Conservation (phyloP, 257 asterid species). For the Plantago elongata region DNA sequence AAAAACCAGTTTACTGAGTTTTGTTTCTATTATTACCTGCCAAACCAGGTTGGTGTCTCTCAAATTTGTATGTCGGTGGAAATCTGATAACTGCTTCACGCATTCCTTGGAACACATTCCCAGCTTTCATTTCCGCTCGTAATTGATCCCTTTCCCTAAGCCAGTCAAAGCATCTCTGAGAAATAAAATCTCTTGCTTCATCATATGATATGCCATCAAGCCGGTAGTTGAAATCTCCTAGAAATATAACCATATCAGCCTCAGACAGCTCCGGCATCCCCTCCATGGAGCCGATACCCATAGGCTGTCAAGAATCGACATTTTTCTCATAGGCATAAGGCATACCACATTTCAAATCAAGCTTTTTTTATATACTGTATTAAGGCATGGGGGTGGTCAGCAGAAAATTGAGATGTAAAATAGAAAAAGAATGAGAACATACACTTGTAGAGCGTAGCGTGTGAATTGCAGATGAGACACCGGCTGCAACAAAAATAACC, state of each 20-base stretch:
- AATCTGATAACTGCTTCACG: conserved; percentile 87
- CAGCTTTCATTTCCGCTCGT: conserved; percentile 84
- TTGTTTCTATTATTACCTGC: conserved; percentile 49
- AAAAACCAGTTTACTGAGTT: conserved; percentile 3
- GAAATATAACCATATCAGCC: conserved; percentile 92
- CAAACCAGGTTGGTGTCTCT: conserved; percentile 85
- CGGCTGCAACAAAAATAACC: conserved; percentile 66
- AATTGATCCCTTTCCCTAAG: conserved; percentile 90
- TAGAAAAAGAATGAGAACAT: conserved; percentile 32
- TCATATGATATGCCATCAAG: conserved; percentile 87
- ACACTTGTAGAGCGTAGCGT: conserved; percentile 70
- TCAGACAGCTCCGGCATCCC: conserved; percentile 88
- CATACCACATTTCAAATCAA: conserved; percentile 12
- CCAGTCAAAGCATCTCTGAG: conserved; percentile 98
- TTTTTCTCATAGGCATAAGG: conserved; percentile 4
- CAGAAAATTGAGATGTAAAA: conserved; percentile 20
- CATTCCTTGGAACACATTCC: conserved; percentile 97
- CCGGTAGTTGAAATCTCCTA: conserved; percentile 95
- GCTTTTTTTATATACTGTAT: not conserved
- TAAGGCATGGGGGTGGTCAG: not conserved
- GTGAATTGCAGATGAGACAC: conserved; percentile 70
- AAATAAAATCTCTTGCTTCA: conserved; percentile 93
- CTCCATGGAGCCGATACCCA: conserved; percentile 45
- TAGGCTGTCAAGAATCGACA: conserved; percentile 35
- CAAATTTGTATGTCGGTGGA: conserved; percentile 97